Conservation (phyloP, 1,284 basidiomycete genomes). For the Earliella scabrosa region DNA sequence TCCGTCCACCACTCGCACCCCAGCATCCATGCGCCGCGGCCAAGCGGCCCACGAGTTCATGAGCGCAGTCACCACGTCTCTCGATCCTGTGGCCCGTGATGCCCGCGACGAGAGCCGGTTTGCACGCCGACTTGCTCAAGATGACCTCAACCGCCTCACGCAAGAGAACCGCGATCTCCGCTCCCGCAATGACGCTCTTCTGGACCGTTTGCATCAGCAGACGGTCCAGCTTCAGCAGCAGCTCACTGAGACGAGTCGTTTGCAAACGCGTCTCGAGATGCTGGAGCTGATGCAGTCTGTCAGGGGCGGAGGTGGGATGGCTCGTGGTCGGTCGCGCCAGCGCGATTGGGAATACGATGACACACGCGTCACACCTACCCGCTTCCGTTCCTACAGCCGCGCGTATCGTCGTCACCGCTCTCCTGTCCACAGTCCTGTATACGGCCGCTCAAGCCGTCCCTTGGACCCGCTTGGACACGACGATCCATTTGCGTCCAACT, state of each 20-base stretch:
- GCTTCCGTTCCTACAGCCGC: too few species aligned
- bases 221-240: not conserved
- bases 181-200: not conserved
- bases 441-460: too few species aligned
- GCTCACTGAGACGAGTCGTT: not conserved
- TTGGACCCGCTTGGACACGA: too few species aligned
- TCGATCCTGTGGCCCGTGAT: not conserved
- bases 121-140: not conserved
- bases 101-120: not conserved
- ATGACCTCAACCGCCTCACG: not conserved
- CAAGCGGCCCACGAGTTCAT: not conserved
- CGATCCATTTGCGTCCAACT: too few species aligned
- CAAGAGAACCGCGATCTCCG: constrained; percentile 2
- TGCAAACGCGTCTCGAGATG: constrained; percentile 2
- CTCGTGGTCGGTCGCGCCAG: too few species aligned
- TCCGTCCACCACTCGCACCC: not conserved
- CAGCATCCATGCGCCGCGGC: not conserved
- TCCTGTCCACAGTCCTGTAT: too few species aligned
- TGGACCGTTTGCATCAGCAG: not conserved
- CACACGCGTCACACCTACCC: too few species aligned
- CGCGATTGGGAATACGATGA: too few species aligned
- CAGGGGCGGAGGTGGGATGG: too few species aligned
- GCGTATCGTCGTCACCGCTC: too few species aligned
- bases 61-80: not conserved
- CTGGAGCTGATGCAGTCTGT: not conserved